phyloP scores from a whole-genome alignment of 805 yeast species.

The Teunomyces cretensis region DNA sequence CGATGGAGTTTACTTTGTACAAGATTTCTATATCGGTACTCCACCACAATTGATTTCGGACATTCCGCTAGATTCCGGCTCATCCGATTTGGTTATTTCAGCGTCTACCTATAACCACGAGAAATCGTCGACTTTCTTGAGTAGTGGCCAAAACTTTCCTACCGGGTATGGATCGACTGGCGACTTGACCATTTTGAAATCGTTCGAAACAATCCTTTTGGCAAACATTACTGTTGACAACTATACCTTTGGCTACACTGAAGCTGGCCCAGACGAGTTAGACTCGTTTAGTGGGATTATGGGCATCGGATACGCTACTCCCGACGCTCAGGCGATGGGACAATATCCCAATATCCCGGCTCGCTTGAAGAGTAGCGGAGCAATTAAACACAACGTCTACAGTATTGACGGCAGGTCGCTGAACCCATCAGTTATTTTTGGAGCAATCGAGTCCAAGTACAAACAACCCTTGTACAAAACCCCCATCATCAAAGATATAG shows the following conservation, averaged over 20 bases:
- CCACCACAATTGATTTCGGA: constrained; percentile 9
- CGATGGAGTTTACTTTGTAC: constrained; percentile 10
- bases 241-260: constrained; percentile 9
- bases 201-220: constrained; percentile 6
- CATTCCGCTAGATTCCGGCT: constrained; percentile 13
- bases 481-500: constrained; percentile 13
- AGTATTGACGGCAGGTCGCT: constrained; percentile 11
- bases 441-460: constrained; percentile 34
- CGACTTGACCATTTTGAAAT: neutral
- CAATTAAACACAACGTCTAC: constrained; percentile 9
- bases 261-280: constrained; percentile 1
- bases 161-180: constrained; percentile 8
- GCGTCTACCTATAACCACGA: neutral
- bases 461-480: constrained; percentile 18
- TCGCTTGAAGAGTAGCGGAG: constrained; percentile 11
- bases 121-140: constrained; percentile 1
- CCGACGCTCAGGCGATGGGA: constrained; percentile 8
- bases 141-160: neutral
- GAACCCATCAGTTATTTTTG: constrained; percentile 23
- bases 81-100: constrained; percentile 8
- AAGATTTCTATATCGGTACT: constrained; percentile 13
- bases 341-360: constrained; percentile 15
- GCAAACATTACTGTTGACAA: constrained; percentile 1
- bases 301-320: constrained; percentile 16
- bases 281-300: constrained; percentile 12